Evolutionary conservation across 257 asterid genomes (phyloP).

Genomic region (Solanum raphanifolium): DNA sequence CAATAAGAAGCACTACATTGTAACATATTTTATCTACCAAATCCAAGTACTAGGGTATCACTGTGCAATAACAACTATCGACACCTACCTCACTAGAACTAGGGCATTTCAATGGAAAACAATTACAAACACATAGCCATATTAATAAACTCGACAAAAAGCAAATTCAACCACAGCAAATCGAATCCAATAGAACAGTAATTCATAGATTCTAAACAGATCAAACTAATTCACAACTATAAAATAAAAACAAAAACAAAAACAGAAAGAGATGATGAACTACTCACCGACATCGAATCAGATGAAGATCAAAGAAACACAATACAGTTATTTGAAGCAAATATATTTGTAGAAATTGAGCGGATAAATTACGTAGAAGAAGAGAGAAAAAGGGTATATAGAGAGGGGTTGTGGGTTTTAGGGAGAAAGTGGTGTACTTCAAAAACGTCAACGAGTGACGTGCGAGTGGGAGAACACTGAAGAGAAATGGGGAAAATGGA

Average conservation of each 20-base stretch:
- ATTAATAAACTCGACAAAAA: background rate
- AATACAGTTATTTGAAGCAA: background rate
- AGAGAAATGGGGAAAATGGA: background rate
- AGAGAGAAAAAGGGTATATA: background rate
- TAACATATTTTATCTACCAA: background rate
- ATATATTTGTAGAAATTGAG: background rate
- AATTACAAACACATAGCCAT: background rate
- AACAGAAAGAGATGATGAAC: background rate
- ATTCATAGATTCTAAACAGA: background rate
- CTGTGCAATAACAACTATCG: background rate
- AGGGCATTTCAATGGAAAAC: background rate
- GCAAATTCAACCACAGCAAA: background rate
- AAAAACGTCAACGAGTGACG: constrained; percentile 2
- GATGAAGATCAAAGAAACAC: background rate
- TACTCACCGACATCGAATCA: constrained; percentile 1
- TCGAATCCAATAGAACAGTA: background rate
- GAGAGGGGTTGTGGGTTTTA: background rate
- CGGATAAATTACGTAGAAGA: background rate
- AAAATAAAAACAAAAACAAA: background rate
- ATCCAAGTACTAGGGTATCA: background rate
- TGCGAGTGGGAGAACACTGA: background rate
- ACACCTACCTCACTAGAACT: background rate
- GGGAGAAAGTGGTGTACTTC: background rate
- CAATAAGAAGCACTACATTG: background rate
- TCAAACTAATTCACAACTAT: background rate